Evolutionary conservation across 2,329 filamentous ascomycete species (phyloP).

Genomic region (Ascocoryne sarcoides): DNA sequence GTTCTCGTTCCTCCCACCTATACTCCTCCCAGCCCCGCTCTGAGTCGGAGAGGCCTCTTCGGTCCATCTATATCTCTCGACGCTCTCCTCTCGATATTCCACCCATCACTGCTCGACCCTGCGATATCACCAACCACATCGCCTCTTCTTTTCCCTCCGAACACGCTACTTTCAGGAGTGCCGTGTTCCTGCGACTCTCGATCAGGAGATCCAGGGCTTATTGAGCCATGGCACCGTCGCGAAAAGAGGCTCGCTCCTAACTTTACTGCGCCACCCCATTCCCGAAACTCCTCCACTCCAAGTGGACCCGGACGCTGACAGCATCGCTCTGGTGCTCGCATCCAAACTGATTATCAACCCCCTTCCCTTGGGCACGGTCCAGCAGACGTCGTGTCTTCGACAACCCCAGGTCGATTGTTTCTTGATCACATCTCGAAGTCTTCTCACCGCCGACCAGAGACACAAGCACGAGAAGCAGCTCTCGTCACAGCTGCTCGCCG

Average conservation of each 20-base stretch:
- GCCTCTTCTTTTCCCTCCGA: no score
- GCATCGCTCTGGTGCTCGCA: no score
- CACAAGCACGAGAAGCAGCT: slow-evolving; percentile 19
- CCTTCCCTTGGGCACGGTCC: neutral
- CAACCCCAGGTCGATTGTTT: neutral
- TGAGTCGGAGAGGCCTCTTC: no score
- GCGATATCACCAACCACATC: no score
- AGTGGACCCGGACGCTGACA: neutral
- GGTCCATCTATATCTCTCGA: no score
- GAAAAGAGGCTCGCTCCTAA: neutral
- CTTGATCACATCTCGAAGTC: neutral
- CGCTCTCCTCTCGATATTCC: no score
- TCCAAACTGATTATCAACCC: neutral
- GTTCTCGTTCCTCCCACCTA: no score
- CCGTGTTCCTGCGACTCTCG: neutral
- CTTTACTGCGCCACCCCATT: neutral
- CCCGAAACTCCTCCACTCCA: slow-evolving; percentile 2
- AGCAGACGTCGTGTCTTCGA: neutral
- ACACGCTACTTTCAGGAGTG: neutral
- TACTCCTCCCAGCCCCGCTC: no score
- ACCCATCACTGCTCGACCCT: no score
- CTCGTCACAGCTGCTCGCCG: slow-evolving; percentile 20
- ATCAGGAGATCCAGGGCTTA: neutral
- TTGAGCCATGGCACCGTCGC: neutral
- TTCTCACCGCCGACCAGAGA: neutral